Evolutionary conservation across 2,329 filamentous ascomycete species (phyloP), one percentile per base, ranked within the genome.

Genomic region (Didymella pinodella): DNA sequence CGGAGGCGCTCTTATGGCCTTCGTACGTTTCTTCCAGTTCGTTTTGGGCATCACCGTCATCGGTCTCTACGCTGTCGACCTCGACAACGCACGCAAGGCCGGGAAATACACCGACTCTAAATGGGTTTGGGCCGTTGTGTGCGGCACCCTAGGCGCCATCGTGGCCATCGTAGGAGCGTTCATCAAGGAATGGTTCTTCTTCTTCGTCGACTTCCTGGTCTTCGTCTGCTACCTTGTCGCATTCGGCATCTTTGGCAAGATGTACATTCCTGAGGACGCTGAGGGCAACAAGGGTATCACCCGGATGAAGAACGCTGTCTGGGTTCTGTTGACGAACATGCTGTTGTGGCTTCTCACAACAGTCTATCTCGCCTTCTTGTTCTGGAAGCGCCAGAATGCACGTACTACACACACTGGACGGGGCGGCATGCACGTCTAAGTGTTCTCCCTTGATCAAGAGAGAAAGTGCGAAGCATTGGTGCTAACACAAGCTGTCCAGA

Each of bases 261-360:
- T 94, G 83, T 97, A 89, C 81, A 90, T 96, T 72, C 77, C 85
- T 53, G 88, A 88, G 69, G 76, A 92, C 58, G 75, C 88, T 0
- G 82, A 90, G 73, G 88, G 87, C 14, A 84, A 91, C 72, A 68
- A 69, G 40, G 87, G 84, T 48, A 84, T 94, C 57, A 79, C 82
- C 65, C 85, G 91, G 56, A 96, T 97, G 92, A 92, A 93, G 80
- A 88, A 89, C 72, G 91, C 92, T 5, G 91, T 95, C 16, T 96
- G 91, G 90, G 83, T 96, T 45, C 90, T 94, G 75, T 77, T 96
- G 49, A 81, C 85, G 46, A 91, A 89, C 74, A 85, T 92, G 75
- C 73, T 92, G 14, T 81, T 97, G 49, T 97, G 93, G 93, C 78
- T 92, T 48, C 76, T 88, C 46, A 88, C 86, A 3, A 83, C 85